Evolutionary conservation across 345 rosid species (phyloP).

Genomic region (Corymbia maculata): DNA sequence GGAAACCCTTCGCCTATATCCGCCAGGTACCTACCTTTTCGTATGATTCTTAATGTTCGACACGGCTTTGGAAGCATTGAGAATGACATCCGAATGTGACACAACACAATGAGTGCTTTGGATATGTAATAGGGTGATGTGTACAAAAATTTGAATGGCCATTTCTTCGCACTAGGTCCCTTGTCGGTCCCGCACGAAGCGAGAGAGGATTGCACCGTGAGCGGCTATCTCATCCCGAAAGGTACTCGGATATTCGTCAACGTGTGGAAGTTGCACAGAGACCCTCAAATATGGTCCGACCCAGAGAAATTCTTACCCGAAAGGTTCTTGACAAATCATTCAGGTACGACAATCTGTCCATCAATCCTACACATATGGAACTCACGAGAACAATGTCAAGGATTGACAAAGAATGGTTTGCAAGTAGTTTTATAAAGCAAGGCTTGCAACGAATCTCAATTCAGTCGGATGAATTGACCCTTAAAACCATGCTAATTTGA

Average conservation of each 20-base stretch:
- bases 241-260: conserved; percentile 23
- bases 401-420: background rate
- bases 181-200: conserved; percentile 27
- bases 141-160: background rate
- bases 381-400: background rate
- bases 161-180: conserved; percentile 1
- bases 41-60: background rate
- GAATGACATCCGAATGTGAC: background rate
- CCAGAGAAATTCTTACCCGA: conserved; percentile 12
- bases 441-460: background rate
- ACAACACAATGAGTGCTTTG: background rate
- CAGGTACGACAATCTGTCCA: too few relatives aligned
- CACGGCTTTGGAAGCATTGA: background rate
- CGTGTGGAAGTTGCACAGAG: conserved; percentile 29
- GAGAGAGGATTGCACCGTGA: conserved; percentile 10
- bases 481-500: background rate
- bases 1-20: conserved; percentile 45
- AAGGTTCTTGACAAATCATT: conserved; percentile 7
- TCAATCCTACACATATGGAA: background rate
- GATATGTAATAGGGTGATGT: background rate
- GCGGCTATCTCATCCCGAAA: conserved; percentile 10
- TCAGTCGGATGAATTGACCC: background rate
- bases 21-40: conserved; percentile 15
- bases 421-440: background rate
- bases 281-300: conserved; percentile 22